A percentile compares a stretch with the other conserved stretches of the same genome.
phyloP scores from a whole-genome alignment of 805 yeast genomes.

The Cyberlindnera subsufficiens region DNA sequence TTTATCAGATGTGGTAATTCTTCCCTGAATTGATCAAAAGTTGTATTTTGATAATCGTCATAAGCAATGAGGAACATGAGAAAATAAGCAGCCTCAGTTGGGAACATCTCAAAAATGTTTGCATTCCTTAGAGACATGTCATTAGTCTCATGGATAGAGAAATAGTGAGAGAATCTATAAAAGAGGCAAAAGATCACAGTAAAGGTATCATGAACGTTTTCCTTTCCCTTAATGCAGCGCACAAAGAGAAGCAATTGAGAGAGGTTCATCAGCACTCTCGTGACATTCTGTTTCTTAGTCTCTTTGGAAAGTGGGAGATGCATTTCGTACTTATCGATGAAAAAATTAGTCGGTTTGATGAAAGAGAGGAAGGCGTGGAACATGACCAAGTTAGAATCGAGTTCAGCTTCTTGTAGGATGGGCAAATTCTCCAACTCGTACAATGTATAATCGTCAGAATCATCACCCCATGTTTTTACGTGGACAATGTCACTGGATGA shows the following conservation, averaged over 20 bases:
- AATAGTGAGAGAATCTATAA: constrained; percentile 4
- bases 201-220: constrained; percentile 2
- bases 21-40: constrained; percentile 3
- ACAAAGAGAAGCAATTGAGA: constrained; percentile 12
- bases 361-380: constrained; percentile 11
- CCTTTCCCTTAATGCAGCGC: constrained; percentile 5
- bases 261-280: constrained; percentile 14
- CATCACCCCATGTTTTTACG: background rate
- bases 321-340: constrained; percentile 13
- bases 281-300: constrained; percentile 7
- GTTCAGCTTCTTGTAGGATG: constrained; percentile 10
- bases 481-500: background rate
- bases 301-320: constrained; percentile 3
- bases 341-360: constrained; percentile 15
- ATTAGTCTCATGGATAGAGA: background rate
- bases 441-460: constrained; percentile 6
- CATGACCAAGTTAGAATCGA: constrained; percentile 9
- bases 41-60: constrained; percentile 1
- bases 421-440: constrained; percentile 10
- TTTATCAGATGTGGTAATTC: background rate
- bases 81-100: constrained; percentile 9
- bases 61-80: constrained; percentile 5
- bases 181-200: constrained; percentile 5
- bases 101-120: constrained; percentile 7
- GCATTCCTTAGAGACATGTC: background rate